Base-by-base conservation (phyloP, 2,329 filamentous ascomycete species). In the Ophiostoma montium region DNA sequence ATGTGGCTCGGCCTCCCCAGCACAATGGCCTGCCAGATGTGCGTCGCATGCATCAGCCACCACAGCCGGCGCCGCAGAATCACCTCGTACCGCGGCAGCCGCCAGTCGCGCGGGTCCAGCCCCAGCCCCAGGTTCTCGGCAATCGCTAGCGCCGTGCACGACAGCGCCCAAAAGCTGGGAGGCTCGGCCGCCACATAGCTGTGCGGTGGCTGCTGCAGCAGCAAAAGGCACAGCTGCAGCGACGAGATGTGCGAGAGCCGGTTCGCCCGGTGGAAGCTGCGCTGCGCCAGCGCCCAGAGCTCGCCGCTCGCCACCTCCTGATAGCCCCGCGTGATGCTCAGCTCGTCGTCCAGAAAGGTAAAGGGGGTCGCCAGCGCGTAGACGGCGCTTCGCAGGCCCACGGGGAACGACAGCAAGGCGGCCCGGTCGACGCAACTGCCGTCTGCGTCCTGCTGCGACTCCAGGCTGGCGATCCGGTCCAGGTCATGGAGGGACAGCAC, bases 311-410 rank as follows among this genome's bases (percentile, higher is more conserved):
- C 51, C 10, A 58, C 57, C 27, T 54, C 46, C 7, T 48, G 46
- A 42, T 60, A 60, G 27, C 56, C 58, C 21, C 57, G 57, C 11
- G 53, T 51, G 11, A 59, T 49, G 46, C 56, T 59, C 2, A 59
- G 47, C 48, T 59, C 55, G 43, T 60, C 58, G 47, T 59, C 58
- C 1, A 58, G 48, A 27, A 58, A 60, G 13, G 53, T 57, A 42
- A 58, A 60, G 1, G 57, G 58, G 27, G 55, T 51, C 1, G 58
- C 58, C 35, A 60, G 45, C 13, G 56, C 57, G 18, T 57, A 59
- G 6, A 58, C 50, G 5, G 57, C 57, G 35, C 55, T 57, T 10
- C 49, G 52, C 1, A 59, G 44, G 38, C 57, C 57, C 1, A 59
- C 54, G 2, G 56, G 53, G 2, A 47, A 33, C 3, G 51, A 38